phyloP scores from a whole-genome alignment of 192 early-diverging fungal genomes.

The Umbelopsis vinacea region DNA sequence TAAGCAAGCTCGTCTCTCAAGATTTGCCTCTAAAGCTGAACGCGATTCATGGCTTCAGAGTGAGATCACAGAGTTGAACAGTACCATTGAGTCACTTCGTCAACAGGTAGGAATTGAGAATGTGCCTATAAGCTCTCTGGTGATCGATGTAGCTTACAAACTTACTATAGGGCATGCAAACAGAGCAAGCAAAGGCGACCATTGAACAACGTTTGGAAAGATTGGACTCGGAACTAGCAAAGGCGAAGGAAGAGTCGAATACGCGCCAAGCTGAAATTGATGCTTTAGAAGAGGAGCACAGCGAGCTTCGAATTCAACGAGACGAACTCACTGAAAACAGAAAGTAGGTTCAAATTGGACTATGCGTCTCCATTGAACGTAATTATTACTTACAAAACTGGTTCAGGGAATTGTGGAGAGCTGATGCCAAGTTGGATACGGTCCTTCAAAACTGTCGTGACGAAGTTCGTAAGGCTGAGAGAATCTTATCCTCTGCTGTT shows the following conservation, averaged over 20 bases:
- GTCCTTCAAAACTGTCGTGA: constrained; percentile 70
- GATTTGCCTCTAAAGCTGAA: constrained; percentile 72
- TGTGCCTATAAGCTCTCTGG: neutral
- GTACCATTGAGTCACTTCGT: constrained; percentile 53
- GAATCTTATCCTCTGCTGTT: constrained; percentile 73
- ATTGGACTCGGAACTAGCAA: constrained; percentile 40
- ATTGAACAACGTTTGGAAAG: constrained; percentile 33
- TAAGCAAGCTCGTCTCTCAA: constrained; percentile 84
- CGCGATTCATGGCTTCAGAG: constrained; percentile 78
- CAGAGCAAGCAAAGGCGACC: neutral
- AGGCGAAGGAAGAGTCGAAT: constrained; percentile 40
- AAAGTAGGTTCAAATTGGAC: constrained; percentile 57
- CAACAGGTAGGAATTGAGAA: constrained; percentile 48
- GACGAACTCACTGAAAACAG: constrained; percentile 66
- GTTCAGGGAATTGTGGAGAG: constrained; percentile 84
- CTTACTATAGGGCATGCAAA: neutral
- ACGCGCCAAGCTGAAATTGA: constrained; percentile 46
- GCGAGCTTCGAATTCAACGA: constrained; percentile 49
- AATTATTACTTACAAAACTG: neutral
- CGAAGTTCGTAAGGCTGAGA: constrained; percentile 75
- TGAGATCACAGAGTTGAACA: constrained; percentile 71
- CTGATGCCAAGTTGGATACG: constrained; percentile 76
- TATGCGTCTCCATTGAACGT: neutral
- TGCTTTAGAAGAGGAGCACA: constrained; percentile 45
- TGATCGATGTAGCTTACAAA: neutral